phyloP scores from a whole-genome alignment of 176 grass and related monocot genomes.

The Hordeum marinum region DNA sequence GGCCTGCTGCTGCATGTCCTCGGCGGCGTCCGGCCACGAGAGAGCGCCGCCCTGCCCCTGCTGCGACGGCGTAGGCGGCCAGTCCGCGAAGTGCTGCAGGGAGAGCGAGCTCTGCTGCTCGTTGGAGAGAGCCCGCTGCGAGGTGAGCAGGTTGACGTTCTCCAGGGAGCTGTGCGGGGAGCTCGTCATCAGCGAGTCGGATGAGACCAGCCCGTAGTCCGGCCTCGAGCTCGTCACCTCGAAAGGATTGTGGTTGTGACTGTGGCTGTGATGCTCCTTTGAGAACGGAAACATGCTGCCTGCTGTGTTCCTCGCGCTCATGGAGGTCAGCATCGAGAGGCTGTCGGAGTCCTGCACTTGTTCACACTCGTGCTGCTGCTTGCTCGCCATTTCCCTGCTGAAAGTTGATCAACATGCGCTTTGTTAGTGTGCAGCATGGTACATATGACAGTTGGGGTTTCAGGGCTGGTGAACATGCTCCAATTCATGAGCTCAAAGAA shows the following conservation, averaged over 20 bases:
- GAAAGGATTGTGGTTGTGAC: conserved; percentile 49
- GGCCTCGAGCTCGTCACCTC: conserved; percentile 38
- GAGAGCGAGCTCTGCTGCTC: conserved; percentile 53
- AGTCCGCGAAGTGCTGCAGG: conserved; percentile 71
- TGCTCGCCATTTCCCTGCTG: conserved; percentile 45
- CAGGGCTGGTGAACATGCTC: not conserved
- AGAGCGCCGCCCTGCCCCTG: conserved; percentile 13
- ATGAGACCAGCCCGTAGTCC: conserved; percentile 49
- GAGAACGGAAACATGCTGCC: conserved; percentile 46
- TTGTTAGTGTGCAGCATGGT: not conserved
- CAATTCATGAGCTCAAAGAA: not conserved
- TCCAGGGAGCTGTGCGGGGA: conserved; percentile 49
- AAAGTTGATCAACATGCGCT: not conserved
- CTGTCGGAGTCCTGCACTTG: conserved; percentile 39
- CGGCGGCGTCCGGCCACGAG: conserved; percentile 57
- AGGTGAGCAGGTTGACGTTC: conserved; percentile 42
- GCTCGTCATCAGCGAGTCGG: conserved; percentile 43
- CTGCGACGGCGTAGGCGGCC: conserved; percentile 54
- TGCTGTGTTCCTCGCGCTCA: conserved; percentile 17
- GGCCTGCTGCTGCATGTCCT: conserved; percentile 72
- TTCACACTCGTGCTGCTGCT: conserved; percentile 51
- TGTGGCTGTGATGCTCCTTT: conserved; percentile 41
- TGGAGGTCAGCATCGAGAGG: conserved; percentile 53
- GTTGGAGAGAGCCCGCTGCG: conserved; percentile 29
- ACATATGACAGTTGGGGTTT: not conserved